These are phyloP conservation scores for Pichia sp. DNA, from an alignment of 1,139 yeast genomes.

Conservation along the genomic window DNA sequence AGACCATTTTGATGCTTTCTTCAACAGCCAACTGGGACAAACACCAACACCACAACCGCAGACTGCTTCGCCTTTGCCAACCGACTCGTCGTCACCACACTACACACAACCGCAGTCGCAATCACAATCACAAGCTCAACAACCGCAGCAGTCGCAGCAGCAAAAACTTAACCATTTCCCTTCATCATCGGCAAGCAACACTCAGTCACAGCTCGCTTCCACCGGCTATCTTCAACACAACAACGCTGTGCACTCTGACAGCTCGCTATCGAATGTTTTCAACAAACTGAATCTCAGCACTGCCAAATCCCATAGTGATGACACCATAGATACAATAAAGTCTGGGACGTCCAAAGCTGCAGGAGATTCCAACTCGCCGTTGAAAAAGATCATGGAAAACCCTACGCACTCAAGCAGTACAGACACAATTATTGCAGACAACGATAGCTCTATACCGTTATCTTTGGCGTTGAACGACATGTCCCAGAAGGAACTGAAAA, in stretches of 20 bases:
- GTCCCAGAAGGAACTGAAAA: conserved; percentile 59
- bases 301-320: conserved; percentile 19
- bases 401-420: conserved; percentile 24
- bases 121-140: background rate
- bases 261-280: background rate
- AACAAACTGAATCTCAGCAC: background rate
- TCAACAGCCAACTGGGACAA: conserved; percentile 10
- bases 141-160: background rate
- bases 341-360: background rate
- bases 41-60: background rate
- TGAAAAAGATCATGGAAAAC: conserved; percentile 9
- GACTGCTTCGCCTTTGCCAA: background rate
- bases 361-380: background rate
- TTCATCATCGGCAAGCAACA: background rate
- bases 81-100: background rate
- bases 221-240: too few relatives aligned
- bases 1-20: conserved; percentile 17
- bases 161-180: background rate
- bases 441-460: conserved; percentile 42
- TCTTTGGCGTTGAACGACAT: conserved; percentile 59
- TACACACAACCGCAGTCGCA: background rate
- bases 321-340: conserved; percentile 14
- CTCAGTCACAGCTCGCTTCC: background rate
- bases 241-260: background rate
- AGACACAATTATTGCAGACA: conserved; percentile 25